These are phyloP conservation scores for Aspergillus candidus DNA, from an alignment of 2,329 filamentous ascomycete genomes.

Conservation along the genomic window DNA sequence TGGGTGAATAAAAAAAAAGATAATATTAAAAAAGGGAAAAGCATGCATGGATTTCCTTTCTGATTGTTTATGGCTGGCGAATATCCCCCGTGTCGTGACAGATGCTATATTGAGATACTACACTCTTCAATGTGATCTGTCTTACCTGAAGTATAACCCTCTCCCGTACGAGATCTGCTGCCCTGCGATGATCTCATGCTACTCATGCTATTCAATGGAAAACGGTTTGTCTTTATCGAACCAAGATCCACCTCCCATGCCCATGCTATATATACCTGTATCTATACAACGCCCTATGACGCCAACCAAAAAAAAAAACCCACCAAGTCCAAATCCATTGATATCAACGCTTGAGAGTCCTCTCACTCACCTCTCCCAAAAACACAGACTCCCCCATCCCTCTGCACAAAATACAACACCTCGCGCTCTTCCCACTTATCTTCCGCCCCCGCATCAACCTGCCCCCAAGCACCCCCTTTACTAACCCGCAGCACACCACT, in stretches of 20 bases:
- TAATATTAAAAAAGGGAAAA: constrained; percentile 29
- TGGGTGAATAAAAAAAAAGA: constrained; percentile 26
- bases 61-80: constrained; percentile 33
- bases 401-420: constrained; percentile 71
- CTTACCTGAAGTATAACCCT: constrained; percentile 20
- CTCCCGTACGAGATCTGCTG: constrained; percentile 1
- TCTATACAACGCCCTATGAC: background rate
- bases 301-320: background rate
- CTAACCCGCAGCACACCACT: constrained; percentile 80
- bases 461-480: constrained; percentile 45
- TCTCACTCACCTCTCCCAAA: constrained; percentile 70
- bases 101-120: constrained; percentile 30
- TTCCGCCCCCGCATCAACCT: constrained; percentile 20
- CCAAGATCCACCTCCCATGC: constrained; percentile 3
- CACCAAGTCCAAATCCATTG: background rate
- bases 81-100: constrained; percentile 33
- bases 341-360: constrained; percentile 4
- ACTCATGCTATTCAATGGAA: constrained; percentile 1
- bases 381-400: constrained; percentile 72
- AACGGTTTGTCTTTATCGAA: background rate
- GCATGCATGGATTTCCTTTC: constrained; percentile 36
- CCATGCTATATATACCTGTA: constrained; percentile 6
- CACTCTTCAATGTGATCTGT: constrained; percentile 27
- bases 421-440: constrained; percentile 54
- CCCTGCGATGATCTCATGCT: background rate